phyloP scores from a whole-genome alignment of 2,329 filamentous ascomycete genomes.

The Xylaria digitata region DNA sequence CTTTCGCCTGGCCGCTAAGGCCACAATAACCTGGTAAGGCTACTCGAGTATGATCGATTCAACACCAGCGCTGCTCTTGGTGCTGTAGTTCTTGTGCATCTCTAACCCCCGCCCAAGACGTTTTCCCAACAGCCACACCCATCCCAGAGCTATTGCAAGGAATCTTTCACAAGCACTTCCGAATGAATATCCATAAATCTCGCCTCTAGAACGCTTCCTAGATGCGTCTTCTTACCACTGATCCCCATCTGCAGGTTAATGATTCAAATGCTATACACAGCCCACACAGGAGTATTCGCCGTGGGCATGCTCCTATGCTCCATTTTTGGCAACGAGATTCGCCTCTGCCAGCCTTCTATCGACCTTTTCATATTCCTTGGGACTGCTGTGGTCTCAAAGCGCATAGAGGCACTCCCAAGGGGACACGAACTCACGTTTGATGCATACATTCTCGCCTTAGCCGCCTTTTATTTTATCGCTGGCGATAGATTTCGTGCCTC shows the following conservation, averaged over 20 bases:
- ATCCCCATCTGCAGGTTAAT: constrained; percentile 23
- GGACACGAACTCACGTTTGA: constrained; percentile 9
- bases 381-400: neutral
- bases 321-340: constrained; percentile 8
- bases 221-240: neutral
- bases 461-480: neutral
- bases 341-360: neutral
- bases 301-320: neutral
- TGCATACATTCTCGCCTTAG: constrained; percentile 9
- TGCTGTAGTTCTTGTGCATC: neutral
- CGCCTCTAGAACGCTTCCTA: neutral
- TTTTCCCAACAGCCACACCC: neutral
- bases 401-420: neutral
- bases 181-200: neutral
- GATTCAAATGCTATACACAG: constrained; percentile 21
- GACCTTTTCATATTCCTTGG: constrained; percentile 13
- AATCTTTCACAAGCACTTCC: neutral
- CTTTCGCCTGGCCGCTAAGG: constrained; percentile 4
- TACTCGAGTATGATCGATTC: neutral
- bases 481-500: constrained; percentile 15
- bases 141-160: too few species aligned
- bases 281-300: neutral
- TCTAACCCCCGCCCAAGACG: neutral
- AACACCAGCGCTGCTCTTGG: neutral
- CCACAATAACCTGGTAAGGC: constrained; percentile 26